These are phyloP conservation scores for Eucalyptus fibrosa DNA, from an alignment of 345 rosid genomes.

Conservation along the genomic window DNA sequence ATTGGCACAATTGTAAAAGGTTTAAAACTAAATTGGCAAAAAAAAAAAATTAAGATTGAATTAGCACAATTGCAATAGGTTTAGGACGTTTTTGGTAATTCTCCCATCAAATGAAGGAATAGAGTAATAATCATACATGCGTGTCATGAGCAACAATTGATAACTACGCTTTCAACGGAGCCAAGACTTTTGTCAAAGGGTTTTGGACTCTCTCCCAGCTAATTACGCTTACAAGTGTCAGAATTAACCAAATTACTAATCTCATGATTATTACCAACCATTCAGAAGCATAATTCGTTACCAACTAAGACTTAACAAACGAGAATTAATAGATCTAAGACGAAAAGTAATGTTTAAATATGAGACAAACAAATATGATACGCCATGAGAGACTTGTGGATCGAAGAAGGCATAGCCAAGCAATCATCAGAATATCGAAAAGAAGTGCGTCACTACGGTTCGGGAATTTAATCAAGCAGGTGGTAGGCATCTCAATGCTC, in stretches of 20 bases:
- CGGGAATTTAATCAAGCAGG: not conserved
- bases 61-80: no score
- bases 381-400: not conserved
- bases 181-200: not conserved
- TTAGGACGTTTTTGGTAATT: no score
- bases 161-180: not conserved
- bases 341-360: not conserved
- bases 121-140: not conserved
- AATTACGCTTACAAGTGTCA: not conserved
- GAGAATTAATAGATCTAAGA: not conserved
- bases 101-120: not conserved
- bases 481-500: not conserved
- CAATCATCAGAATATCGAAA: not conserved
- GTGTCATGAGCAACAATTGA: not conserved
- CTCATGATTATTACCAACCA: not conserved
- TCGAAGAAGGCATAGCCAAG: not conserved
- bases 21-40: no score
- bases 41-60: no score
- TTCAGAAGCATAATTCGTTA: not conserved
- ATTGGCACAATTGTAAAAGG: no score
- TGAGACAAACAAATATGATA: not conserved
- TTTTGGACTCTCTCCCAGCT: not conserved
- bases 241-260: not conserved
- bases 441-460: not conserved
- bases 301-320: not conserved